phyloP scores from a whole-genome alignment of 129 eudicot genomes.

The Smallanthus sonchifolius region DNA sequence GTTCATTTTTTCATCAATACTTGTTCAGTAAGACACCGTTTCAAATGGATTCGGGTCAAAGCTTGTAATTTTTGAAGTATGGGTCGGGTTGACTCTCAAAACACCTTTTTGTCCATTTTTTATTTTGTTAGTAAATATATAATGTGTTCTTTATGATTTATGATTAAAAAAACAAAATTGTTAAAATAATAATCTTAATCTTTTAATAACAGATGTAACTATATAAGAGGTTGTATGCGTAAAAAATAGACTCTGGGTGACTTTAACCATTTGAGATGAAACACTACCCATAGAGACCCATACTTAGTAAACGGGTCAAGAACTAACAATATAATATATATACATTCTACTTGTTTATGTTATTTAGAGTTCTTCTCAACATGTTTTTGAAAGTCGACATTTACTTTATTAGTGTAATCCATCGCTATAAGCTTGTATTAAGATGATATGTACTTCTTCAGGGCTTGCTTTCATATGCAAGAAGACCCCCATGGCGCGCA shows the following conservation, averaged over 20 bases:
- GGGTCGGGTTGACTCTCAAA: not conserved
- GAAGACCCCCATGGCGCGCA: conserved; percentile 45
- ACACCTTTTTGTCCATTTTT: not conserved
- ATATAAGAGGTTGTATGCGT: not conserved
- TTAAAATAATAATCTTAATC: not conserved
- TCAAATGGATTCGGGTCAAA: not conserved
- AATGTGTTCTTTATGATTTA: not conserved
- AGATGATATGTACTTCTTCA: conserved; percentile 21
- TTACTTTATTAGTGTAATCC: not conserved
- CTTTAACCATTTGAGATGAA: not conserved
- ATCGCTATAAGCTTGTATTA: not conserved
- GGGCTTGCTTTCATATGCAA: conserved; percentile 70
- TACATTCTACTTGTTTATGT: not conserved
- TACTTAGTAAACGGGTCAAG: not conserved
- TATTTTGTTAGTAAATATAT: not conserved
- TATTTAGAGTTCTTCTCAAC: not conserved
- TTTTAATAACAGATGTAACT: not conserved
- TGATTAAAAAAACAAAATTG: not conserved
- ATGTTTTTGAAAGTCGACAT: not conserved
- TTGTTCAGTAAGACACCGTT: not conserved
- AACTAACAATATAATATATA: not conserved
- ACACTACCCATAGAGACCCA: not conserved
- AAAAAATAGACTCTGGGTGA: not conserved
- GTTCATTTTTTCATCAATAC: no score
- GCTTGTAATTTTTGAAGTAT: not conserved